Evolutionary conservation across 2,329 filamentous ascomycete species (phyloP), one percentile per base, ranked within the genome.

Genomic region (Phialophora macrospora): DNA sequence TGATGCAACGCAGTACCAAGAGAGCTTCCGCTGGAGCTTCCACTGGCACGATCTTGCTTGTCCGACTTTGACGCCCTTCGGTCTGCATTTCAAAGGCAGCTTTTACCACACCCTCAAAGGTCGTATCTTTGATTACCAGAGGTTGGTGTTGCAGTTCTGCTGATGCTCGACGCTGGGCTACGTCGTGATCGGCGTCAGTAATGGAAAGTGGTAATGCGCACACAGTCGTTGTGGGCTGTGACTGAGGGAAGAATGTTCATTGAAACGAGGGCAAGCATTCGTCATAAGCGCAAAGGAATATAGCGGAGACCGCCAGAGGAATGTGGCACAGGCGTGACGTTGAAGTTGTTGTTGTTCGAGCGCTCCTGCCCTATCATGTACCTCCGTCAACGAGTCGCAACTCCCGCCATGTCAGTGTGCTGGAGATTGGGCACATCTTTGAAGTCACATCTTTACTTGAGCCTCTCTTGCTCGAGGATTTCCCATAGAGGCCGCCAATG

Each of bases 221-320:
- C 22, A 51, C 55, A 30, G 28, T 56, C 62, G 28, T 55, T 26
- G 7, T 60, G 52, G 26, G 55, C 24, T 22, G 17, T 56, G 4
- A 67, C 49, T 4, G 54, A 28, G 17, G 62, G 52, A 56, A 55
- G 17, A 24, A 67, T 51, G 57, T 34, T 62, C 62, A 67, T 67
- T 32, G 58, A 65, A 30, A 52, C 20, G n/a, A 38, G 26, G 57
- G 46, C 12, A 11, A 17, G 28, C 26, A 34, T 12, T 32, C 34
- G 26, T 44, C 30, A 44, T 44, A 44, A 38, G 24, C 11, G 24
- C 11, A 28, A 49, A 17, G 51, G 17, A 34, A 17, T 7, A 24
- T 20, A 14, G 30, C 11, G 32, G 34, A 38, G 26, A 6, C 22
- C 22, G 6, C 20, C 55, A 34, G n/a, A 32, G 12, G 8, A 17